Evolutionary conservation across 2,329 filamentous ascomycete species (phyloP), one percentile per base, ranked within the genome.

Genomic region (Pochonia chlamydosporia): DNA sequence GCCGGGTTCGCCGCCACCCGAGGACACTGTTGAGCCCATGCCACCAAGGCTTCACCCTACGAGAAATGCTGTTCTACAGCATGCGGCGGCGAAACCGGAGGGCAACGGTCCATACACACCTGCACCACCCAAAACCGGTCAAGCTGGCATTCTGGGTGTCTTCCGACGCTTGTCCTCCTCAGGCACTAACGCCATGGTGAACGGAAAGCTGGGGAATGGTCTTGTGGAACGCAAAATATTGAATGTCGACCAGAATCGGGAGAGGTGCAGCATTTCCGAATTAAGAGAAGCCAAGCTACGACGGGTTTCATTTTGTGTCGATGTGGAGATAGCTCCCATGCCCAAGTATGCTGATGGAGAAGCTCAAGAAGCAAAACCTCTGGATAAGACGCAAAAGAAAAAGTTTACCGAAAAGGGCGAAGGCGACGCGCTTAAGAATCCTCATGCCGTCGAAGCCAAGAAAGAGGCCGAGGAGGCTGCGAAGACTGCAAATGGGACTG

Each of bases 261-360:
- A 92, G 60, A 75, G 93, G 53, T 95, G 89, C 63, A 76, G 81
- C 21, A 81, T 97, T 25, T 72, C 80, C 4, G 91, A 95, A 55
- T 73, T 99, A 40, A 84, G 90, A 54, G 81, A 85, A 58, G 80
- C 81, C 42, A 96, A 93, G 63, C 67, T 99, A 50, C 81, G 89
- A 46, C 82, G 90, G 45, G 93, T 99, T 1, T 87, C 92, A 0
- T 99, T 99, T 61, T 96, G 89, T 57, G 93, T 99, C 3, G 93
- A 99, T 60, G 91, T 99, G 4, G 93, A 99, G 65, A 95, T 99
- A 60, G 92, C 92, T 3, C 89, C 90, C 1, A 83, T 89, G 60
- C 89, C 91, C 21, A 84, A 81, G 56, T 93, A 95, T 56, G 68
- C 73, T 13, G 87, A 93, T 3, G 74, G 74, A 14, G 76, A 78